Percentiles rank a stretch among this genome's conserved stretches.
Conservation (phyloP, 345 rosid species). For the Syzygium jambos region DNA sequence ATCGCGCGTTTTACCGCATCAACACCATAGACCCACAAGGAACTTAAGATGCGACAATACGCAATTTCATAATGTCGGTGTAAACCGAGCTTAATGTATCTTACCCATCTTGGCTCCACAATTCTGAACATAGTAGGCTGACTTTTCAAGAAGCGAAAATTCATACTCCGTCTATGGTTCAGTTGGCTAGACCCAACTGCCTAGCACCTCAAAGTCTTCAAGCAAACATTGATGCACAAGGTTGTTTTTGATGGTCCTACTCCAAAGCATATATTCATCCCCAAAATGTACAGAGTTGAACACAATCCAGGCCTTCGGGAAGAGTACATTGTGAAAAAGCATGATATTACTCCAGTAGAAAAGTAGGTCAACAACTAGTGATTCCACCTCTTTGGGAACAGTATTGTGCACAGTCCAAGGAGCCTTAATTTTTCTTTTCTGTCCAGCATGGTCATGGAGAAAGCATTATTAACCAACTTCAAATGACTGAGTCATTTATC, state of each 20-base stretch:
- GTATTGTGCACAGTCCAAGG: neutral
- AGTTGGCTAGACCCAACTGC: neutral
- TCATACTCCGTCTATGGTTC: neutral
- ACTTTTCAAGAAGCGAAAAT: neutral
- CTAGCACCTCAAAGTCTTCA: neutral
- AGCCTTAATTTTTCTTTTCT: neutral
- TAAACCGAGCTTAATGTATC: neutral
- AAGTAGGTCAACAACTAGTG: neutral
- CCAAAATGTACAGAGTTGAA: neutral
- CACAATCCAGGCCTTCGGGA: neutral
- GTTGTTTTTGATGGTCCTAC: neutral
- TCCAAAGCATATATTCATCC: neutral
- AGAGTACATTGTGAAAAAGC: neutral
- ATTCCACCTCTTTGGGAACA: neutral
- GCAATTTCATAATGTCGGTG: neutral
- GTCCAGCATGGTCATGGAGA: neutral
- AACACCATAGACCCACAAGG: neutral
- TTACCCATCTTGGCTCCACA: neutral
- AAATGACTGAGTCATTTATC: neutral
- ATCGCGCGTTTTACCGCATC: neutral
- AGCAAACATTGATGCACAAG: neutral
- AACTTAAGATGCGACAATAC: neutral
- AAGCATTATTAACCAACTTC: neutral
- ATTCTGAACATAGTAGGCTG: neutral
- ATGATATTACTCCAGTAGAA: neutral